Base-by-base conservation (phyloP, 495 filamentous ascomycete genomes). In the Delitschia confertaspora region DNA sequence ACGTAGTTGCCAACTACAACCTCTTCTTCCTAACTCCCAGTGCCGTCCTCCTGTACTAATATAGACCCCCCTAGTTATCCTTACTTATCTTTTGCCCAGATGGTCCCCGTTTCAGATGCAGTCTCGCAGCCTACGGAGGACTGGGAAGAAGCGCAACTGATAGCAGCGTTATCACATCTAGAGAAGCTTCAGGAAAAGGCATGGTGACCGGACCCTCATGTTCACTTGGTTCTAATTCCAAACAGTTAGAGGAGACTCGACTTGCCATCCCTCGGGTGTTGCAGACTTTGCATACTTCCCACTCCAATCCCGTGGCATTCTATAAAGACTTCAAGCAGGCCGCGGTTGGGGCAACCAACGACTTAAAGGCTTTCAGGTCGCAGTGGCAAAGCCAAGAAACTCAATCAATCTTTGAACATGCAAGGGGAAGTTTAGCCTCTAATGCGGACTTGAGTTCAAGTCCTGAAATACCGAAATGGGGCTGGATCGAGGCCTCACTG, bases 141-240 rank as follows among this genome's bases (percentile, higher is more conserved):
- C 14, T 57, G 49, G 55, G 58, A 58, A 19, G 58, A 60, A 45
- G 44, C 33, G 19, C 55, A 47, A 26, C 56, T 47, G 29, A 50
- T 32, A 30, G 37, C 47, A 23, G 58, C 43, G 16, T 55, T 60
- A 23, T 51, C 55, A 22, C 45, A 47, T 6, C 48, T 60, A 7
- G 58, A 60, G 22, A 13, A 34, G 8, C 48, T 60, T 1, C 55
- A 56, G 29, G 31, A 50, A 23, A 47, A 58, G 29, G 54, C 52
- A 27, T 7, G 31, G 38, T 23, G 20, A 1, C n/a, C 30, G 10
- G 9, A 9, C 29, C 33, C 23, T 37, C 3, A 37, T 17, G 4
- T 19, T 11, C 20, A 22, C 10, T 18, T 24, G 7, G 11, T 30
- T 5, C 41, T 49, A 40, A 49, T 30, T 18, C 14, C 11, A 23